Conservation (phyloP, 441 rosid genomes). For the Pelargonium fulgidum region DNA sequence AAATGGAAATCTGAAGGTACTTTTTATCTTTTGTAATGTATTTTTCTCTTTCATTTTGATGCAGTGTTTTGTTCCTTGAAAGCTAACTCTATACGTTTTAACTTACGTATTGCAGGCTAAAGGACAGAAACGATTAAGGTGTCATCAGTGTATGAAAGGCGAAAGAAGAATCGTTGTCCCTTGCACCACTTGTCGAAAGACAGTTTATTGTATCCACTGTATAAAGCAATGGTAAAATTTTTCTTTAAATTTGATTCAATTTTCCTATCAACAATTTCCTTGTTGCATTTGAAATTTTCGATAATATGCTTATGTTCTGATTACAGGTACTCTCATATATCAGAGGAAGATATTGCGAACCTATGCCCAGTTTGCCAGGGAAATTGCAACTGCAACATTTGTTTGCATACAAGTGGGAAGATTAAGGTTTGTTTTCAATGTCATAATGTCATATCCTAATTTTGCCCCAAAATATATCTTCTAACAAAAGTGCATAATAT, state of each 20-base stretch:
- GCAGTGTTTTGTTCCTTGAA: conserved; percentile 4
- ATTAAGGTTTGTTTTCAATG: conserved; percentile 46
- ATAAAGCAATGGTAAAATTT: conserved; percentile 57
- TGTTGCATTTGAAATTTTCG: conserved; percentile 7
- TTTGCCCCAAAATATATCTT: background rate
- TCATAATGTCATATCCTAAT: background rate
- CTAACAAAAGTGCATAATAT: conserved; percentile 13
- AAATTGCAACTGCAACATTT: conserved; percentile 69
- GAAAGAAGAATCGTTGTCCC: conserved; percentile 56
- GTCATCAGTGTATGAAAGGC: conserved; percentile 77
- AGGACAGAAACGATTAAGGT: conserved; percentile 27
- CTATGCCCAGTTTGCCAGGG: conserved; percentile 66
- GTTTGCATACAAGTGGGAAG: conserved; percentile 61
- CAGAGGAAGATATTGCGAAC: conserved; percentile 40
- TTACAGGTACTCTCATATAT: conserved; percentile 62
- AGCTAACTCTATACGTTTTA: background rate
- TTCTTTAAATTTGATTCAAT: background rate
- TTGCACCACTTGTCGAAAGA: conserved; percentile 51
- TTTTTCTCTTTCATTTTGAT: conserved; percentile 8
- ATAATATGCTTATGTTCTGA: background rate
- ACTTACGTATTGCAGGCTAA: conserved; percentile 19
- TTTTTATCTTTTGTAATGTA: background rate
- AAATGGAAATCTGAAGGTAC: conserved; percentile 34
- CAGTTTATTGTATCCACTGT: conserved; percentile 56
- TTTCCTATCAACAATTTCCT: background rate